A percentile compares a stretch with the other conserved stretches of the same genome.
Evolutionary conservation across 805 yeast genomes (phyloP).

Genomic region (Kregervanrija pseudodelftensis): DNA sequence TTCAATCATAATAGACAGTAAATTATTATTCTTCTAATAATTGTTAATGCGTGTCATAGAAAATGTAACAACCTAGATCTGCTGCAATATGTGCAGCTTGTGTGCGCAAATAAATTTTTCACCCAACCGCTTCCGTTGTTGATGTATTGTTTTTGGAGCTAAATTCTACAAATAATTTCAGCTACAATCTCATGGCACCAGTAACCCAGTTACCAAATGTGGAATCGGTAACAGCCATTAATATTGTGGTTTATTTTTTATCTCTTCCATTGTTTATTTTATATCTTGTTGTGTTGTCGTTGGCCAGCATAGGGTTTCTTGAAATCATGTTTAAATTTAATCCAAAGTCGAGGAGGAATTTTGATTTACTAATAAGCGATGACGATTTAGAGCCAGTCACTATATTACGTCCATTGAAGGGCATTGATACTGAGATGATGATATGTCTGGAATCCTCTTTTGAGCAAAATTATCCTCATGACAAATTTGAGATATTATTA

Average conservation of each 20-base stretch:
- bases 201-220: no score
- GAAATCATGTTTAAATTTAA: slow-evolving; percentile 21
- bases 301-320: slow-evolving; percentile 24
- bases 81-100: no score
- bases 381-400: slow-evolving; percentile 59
- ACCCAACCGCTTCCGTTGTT: no score
- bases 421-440: slow-evolving; percentile 69
- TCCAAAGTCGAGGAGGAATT: slow-evolving; percentile 7
- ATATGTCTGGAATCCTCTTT: slow-evolving; percentile 63
- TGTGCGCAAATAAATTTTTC: no score
- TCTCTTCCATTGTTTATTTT: slow-evolving; percentile 15
- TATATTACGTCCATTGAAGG: slow-evolving; percentile 76
- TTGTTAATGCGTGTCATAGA: no score
- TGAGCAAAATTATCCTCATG: slow-evolving; percentile 55
- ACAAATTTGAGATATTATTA: slow-evolving; percentile 60
- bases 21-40: no score
- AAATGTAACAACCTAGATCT: no score
- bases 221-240: no score
- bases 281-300: slow-evolving; percentile 22
- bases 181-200: no score
- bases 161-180: no score
- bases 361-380: slow-evolving; percentile 14
- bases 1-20: no score
- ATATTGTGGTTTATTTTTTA: neutral
- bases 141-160: no score